Evolutionary conservation across 805 yeast species (phyloP).

Genomic region (Myxozyma kluyveri): DNA sequence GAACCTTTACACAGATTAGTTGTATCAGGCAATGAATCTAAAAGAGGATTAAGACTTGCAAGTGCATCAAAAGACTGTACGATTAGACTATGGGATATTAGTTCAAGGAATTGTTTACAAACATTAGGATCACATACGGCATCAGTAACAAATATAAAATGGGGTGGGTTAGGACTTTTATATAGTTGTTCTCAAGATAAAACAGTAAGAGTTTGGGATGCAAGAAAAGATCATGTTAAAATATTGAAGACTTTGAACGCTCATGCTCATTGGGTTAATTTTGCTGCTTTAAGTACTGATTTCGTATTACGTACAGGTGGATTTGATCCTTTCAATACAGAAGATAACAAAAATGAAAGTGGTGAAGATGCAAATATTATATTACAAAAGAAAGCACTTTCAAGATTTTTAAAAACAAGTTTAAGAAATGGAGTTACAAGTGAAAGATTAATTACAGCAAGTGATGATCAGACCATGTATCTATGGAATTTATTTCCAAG

Average conservation of each 20-base stretch:
- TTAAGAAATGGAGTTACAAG: constrained; percentile 51
- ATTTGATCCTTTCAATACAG: constrained; percentile 57
- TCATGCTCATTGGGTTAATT: constrained; percentile 98
- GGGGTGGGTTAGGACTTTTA: constrained; percentile 87
- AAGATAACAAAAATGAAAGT: constrained; percentile 38
- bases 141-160: constrained; percentile 90
- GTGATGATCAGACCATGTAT: constrained; percentile 97
- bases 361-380: constrained; percentile 45
- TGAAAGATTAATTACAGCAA: constrained; percentile 89
- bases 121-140: constrained; percentile 85
- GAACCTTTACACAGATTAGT: constrained; percentile 83
- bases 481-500: constrained; percentile 79
- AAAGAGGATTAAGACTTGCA: constrained; percentile 58
- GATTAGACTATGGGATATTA: constrained; percentile 83
- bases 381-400: constrained; percentile 56
- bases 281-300: constrained; percentile 86
- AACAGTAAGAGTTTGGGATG: constrained; percentile 89
- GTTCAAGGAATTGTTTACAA: constrained; percentile 59
- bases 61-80: constrained; percentile 92
- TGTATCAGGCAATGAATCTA: constrained; percentile 47
- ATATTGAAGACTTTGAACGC: constrained; percentile 61
- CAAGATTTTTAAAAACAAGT: constrained; percentile 62
- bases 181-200: constrained; percentile 94
- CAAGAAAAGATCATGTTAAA: constrained; percentile 7
- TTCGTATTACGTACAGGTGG: constrained; percentile 84